These are phyloP conservation scores for Lotus japonicus DNA, from an alignment of 306 rosid genomes.

Conservation along the genomic window DNA sequence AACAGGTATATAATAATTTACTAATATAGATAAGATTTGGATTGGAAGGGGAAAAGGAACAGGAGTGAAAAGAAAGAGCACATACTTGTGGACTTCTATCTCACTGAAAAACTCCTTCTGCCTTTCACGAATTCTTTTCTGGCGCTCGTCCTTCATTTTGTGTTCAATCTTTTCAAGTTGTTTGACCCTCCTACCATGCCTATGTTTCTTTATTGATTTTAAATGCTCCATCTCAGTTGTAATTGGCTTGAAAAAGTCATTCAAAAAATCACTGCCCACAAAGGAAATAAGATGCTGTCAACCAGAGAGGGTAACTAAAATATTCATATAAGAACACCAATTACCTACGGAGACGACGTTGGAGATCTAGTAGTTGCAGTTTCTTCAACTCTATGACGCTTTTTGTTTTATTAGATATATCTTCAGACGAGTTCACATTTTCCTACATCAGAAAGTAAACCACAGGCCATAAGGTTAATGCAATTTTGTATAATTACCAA, in stretches of 20 bases:
- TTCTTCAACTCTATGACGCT: slow-evolving; percentile 94
- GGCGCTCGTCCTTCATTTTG: slow-evolving; percentile 97
- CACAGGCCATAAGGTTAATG: neutral
- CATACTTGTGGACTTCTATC: slow-evolving; percentile 95
- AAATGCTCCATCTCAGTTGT: slow-evolving; percentile 64
- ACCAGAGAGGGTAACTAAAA: neutral
- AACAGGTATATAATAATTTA: neutral
- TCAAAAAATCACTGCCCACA: slow-evolving; percentile 71
- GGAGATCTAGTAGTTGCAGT: slow-evolving; percentile 80
- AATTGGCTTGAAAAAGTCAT: slow-evolving; percentile 77
- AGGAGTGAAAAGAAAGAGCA: neutral
- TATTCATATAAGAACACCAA: neutral
- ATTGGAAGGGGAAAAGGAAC: neutral
- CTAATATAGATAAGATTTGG: neutral
- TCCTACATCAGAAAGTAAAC: slow-evolving; percentile 38
- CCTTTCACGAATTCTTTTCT: slow-evolving; percentile 85
- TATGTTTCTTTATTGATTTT: slow-evolving; percentile 71
- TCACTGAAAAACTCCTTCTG: slow-evolving; percentile 93
- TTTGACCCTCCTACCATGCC: slow-evolving; percentile 86
- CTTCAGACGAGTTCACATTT: slow-evolving; percentile 84
- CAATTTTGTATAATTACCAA: neutral
- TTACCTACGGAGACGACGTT: slow-evolving; percentile 83
- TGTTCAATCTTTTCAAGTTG: slow-evolving; percentile 83
- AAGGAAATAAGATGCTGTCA: slow-evolving; percentile 7
- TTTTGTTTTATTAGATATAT: slow-evolving; percentile 83